Evolutionary conservation across 2,329 filamentous ascomycete species (phyloP).

Genomic region (Aspergillus amoenus): DNA sequence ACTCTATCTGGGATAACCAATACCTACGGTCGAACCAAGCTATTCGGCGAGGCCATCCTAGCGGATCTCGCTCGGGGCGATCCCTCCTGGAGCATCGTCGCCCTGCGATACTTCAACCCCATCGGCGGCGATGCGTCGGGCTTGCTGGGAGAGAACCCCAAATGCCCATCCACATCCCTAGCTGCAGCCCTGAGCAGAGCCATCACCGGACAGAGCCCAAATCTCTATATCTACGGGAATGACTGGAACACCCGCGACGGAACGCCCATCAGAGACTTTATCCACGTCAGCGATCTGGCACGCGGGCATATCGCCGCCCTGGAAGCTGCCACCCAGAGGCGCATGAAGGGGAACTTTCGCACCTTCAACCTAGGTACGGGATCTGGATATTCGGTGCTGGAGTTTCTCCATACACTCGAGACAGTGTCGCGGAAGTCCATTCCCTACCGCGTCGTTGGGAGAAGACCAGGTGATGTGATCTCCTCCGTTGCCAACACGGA

Average conservation of each 20-base stretch:
- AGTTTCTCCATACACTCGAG: not conserved
- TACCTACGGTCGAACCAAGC: not conserved
- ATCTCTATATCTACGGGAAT: not conserved
- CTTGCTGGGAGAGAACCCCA: not conserved
- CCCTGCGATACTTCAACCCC: not conserved
- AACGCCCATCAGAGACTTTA: not conserved
- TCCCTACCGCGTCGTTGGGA: not conserved
- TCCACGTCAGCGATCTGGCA: not conserved
- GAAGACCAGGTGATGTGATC: not conserved
- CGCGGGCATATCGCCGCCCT: not conserved
- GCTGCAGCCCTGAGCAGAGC: not conserved
- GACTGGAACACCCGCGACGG: not conserved
- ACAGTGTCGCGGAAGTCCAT: not conserved
- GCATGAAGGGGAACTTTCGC: not conserved
- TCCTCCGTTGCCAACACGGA: not conserved
- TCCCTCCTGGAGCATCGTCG: not conserved
- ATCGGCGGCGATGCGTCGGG: not conserved
- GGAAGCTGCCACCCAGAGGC: not conserved
- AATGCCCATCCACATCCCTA: not conserved
- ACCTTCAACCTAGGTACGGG: not conserved
- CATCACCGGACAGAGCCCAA: not conserved
- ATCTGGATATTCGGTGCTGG: not conserved
- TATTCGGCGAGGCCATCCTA: not conserved
- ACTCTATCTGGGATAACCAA: not conserved
- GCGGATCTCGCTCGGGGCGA: not conserved